phyloP scores from a whole-genome alignment of 345 rosid genomes.

The Eucalyptus melliodora region DNA sequence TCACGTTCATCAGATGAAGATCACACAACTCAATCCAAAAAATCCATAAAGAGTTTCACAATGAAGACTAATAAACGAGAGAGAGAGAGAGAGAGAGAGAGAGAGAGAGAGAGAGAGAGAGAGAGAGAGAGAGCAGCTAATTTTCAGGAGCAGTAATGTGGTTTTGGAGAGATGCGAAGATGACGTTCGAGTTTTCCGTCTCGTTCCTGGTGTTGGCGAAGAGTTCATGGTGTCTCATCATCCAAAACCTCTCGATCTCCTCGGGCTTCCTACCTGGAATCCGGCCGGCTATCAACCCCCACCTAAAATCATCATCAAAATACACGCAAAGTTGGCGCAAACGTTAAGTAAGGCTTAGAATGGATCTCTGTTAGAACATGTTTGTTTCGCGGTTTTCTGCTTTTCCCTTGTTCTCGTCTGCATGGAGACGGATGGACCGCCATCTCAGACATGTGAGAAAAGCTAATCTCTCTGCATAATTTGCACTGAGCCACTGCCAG shows the following conservation, averaged over 20 bases:
- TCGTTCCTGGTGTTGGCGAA: neutral
- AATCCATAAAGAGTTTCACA: neutral
- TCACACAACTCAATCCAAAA: neutral
- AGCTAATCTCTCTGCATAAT: neutral
- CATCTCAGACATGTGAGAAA: neutral
- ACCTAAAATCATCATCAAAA: neutral
- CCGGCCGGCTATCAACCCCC: conserved; percentile 34
- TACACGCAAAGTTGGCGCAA: neutral
- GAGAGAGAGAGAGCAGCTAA: neutral
- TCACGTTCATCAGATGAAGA: neutral
- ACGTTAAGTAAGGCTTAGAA: neutral
- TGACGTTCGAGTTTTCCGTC: neutral
- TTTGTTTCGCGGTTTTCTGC: neutral
- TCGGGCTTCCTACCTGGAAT: conserved; percentile 28
- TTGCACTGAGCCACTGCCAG: neutral
- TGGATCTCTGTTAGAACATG: neutral
- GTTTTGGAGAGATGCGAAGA: neutral
- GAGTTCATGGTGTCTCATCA: conserved; percentile 13
- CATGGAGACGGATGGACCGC: neutral
- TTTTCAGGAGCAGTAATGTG: neutral
- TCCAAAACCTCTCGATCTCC: conserved; percentile 46
- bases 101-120: neutral
- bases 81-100: neutral
- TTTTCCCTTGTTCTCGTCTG: neutral
- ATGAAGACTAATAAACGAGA: neutral